Percentiles rank a stretch among this genome's conserved stretches.
Evolutionary conservation across 208 protist species (phyloP).

Genomic region (Trypanosoma theileri): DNA sequence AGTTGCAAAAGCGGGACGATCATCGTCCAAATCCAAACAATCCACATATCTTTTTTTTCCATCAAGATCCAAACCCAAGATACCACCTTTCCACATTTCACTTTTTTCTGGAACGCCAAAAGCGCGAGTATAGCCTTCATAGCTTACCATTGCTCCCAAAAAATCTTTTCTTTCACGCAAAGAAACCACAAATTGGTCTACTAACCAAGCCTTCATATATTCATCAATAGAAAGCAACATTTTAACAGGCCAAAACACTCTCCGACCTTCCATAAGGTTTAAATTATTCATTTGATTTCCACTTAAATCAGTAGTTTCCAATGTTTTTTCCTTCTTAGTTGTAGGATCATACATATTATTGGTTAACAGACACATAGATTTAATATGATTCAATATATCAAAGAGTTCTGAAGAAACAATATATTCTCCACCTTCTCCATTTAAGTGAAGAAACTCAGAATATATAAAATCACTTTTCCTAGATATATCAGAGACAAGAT

Average conservation of each 20-base stretch:
- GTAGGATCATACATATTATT: conserved; percentile 12
- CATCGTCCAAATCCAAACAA: conserved; percentile 12
- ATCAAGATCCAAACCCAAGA: background rate
- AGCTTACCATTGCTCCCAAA: background rate
- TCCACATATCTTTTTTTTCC: conserved; percentile 13
- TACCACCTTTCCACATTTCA: conserved; percentile 22
- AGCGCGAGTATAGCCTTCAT: conserved; percentile 9
- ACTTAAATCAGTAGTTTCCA: background rate
- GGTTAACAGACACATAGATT: conserved; percentile 3
- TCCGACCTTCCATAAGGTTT: background rate
- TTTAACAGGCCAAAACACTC: conserved; percentile 13
- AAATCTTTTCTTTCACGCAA: background rate
- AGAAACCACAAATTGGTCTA: conserved; percentile 10
- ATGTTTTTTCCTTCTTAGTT: background rate
- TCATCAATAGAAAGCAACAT: conserved; percentile 10
- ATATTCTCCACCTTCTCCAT: conserved; percentile 12
- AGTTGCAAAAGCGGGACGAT: conserved; percentile 11
- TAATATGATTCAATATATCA: conserved; percentile 10
- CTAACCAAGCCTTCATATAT: conserved; percentile 29
- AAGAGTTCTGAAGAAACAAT: conserved; percentile 14
- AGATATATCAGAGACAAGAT: conserved; percentile 1
- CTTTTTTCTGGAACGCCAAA: conserved; percentile 23
- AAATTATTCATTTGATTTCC: background rate
- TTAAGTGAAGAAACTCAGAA: conserved; percentile 10
- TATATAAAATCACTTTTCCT: conserved; percentile 8